These are phyloP conservation scores for Penicillium sp. DNA, from an alignment of 2,329 filamentous ascomycete species.

Conservation along the genomic window DNA sequence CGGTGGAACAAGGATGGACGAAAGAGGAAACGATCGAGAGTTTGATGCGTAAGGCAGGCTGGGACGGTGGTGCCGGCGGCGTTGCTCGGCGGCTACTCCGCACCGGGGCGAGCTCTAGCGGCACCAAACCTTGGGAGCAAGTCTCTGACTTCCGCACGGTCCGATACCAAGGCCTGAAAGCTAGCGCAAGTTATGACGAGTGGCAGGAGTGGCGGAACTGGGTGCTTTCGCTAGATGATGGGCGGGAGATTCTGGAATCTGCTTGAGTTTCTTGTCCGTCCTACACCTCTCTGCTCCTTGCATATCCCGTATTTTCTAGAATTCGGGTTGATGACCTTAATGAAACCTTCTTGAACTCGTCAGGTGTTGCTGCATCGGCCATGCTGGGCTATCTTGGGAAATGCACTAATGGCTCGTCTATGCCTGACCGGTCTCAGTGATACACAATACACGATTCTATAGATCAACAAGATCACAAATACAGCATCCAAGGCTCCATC, in stretches of 20 bases:
- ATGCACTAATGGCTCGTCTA: background rate
- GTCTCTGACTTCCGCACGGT: slow-evolving; percentile 74
- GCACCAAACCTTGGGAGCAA: slow-evolving; percentile 65
- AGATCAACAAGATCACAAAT: background rate
- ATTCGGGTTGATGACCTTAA: slow-evolving; percentile 13
- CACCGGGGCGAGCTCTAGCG: slow-evolving; percentile 31
- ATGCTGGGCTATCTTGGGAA: background rate
- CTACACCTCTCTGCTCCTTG: background rate
- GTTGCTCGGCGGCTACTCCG: slow-evolving; percentile 42
- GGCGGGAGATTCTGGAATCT: slow-evolving; percentile 26
- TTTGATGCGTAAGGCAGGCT: slow-evolving; percentile 92
- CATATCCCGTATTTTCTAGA: background rate
- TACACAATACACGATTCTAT: background rate
- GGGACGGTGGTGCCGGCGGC: slow-evolving; percentile 62
- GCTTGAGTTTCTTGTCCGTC: slow-evolving; percentile 5
- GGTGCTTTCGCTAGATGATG: slow-evolving; percentile 49
- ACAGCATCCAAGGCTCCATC: background rate
- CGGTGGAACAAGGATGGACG: slow-evolving; percentile 89
- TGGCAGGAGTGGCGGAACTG: slow-evolving; percentile 81
- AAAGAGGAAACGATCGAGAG: slow-evolving; percentile 89
- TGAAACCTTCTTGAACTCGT: slow-evolving; percentile 1
- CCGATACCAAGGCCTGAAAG: slow-evolving; percentile 83
- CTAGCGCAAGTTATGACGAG: slow-evolving; percentile 68
- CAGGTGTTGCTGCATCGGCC: background rate
- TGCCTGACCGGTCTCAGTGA: background rate